These are phyloP conservation scores for Backusella tarrabulga DNA, from an alignment of 192 early-diverging fungal genomes.

Conservation along the genomic window DNA sequence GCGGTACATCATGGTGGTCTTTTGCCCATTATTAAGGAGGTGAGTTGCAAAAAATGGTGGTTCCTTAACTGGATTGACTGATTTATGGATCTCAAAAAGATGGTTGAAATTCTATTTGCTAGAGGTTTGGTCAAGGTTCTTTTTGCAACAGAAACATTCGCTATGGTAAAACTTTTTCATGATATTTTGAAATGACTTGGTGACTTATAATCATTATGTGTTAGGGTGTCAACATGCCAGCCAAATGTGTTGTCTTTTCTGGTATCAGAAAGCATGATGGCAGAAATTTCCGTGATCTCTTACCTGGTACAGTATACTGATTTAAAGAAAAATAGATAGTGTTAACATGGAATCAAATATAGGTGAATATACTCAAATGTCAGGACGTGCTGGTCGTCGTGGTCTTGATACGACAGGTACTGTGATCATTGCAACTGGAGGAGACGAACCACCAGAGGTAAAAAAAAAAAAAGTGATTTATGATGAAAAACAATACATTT, in stretches of 20 bases:
- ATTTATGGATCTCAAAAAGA: constrained; percentile 38
- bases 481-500: too few relatives aligned
- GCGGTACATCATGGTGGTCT: constrained; percentile 97
- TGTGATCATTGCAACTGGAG: constrained; percentile 81
- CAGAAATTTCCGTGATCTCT: constrained; percentile 76
- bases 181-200: too few relatives aligned
- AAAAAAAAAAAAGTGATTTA: neutral
- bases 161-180: constrained; percentile 63
- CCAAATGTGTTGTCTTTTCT: constrained; percentile 92
- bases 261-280: constrained; percentile 93
- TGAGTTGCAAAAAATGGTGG: constrained; percentile 13
- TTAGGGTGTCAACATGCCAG: constrained; percentile 96
- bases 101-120: constrained; percentile 95
- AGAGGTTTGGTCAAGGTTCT: constrained; percentile 86
- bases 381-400: constrained; percentile 93
- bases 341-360: neutral
- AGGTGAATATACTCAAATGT: constrained; percentile 99
- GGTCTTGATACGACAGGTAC: constrained; percentile 89
- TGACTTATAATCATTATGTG: neutral
- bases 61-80: neutral
- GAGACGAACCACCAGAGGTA: constrained; percentile 52
- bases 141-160: constrained; percentile 99
- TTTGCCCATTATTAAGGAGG: constrained; percentile 96
- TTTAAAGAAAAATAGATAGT: too few relatives aligned
- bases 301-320: constrained; percentile 60